A percentile compares a stretch with the other conserved stretches of the same genome.
Evolutionary conservation across 208 protist genomes (phyloP).

Genomic region (Acanthamoeba castellanii): DNA sequence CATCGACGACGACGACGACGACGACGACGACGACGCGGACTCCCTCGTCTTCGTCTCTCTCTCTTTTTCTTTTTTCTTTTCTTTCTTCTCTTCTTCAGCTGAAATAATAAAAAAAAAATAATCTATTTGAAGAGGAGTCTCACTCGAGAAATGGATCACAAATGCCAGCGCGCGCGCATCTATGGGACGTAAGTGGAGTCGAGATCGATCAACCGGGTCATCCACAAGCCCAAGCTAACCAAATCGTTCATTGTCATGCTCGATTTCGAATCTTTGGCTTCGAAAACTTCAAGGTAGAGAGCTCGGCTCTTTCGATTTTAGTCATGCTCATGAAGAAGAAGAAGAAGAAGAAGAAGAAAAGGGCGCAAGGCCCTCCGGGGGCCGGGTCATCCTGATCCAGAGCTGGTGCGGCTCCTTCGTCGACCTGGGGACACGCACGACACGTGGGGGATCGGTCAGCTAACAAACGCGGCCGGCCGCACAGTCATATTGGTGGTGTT

Average conservation of each 20-base stretch:
- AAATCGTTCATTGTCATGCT: slow-evolving; percentile 89
- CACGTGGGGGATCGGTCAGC: background rate
- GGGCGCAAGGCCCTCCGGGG: background rate
- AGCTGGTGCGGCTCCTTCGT: slow-evolving; percentile 16
- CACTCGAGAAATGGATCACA: too few species aligned
- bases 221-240: slow-evolving; percentile 77
- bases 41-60: too few species aligned
- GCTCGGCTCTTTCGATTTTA: too few species aligned
- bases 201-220: slow-evolving; percentile 89
- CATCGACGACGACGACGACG: too few species aligned
- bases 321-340: too few species aligned
- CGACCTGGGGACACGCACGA: background rate
- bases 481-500: background rate
- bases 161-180: too few species aligned
- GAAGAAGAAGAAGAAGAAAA: background rate
- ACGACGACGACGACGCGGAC: too few species aligned
- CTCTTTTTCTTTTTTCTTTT: too few species aligned
- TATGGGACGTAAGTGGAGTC: too few species aligned
- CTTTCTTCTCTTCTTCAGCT: too few species aligned
- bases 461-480: background rate
- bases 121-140: too few species aligned
- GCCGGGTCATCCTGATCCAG: slow-evolving; percentile 24
- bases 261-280: slow-evolving; percentile 96
- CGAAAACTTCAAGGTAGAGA: slow-evolving; percentile 91
- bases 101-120: too few species aligned